Evolutionary conservation across 2,329 filamentous ascomycete genomes (phyloP).

Genomic region (Beauveria sp.): DNA sequence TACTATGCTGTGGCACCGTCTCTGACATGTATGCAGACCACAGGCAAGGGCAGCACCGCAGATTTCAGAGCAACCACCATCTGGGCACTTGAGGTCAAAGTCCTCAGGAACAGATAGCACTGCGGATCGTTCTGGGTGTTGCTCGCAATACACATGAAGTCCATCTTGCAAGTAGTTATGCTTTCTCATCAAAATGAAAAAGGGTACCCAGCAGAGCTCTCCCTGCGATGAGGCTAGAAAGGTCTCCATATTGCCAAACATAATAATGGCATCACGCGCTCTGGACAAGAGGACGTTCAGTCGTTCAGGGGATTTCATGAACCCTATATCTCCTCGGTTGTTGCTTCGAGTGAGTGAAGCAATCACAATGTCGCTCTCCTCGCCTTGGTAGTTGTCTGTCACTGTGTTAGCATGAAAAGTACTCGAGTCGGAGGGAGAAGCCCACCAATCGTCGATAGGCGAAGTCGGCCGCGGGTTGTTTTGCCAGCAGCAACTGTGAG

Average conservation of each 20-base stretch:
- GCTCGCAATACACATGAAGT: constrained; percentile 51
- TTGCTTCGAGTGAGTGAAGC: constrained; percentile 63
- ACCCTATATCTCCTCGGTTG: constrained; percentile 55
- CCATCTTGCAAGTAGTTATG: constrained; percentile 50
- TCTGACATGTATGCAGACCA: constrained; percentile 49
- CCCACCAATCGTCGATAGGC: constrained; percentile 63
- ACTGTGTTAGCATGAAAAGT: background rate
- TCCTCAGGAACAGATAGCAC: constrained; percentile 43
- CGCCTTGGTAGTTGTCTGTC: constrained; percentile 70
- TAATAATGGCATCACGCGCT: constrained; percentile 56
- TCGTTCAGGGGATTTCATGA: constrained; percentile 40
- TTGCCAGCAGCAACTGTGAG: constrained; percentile 45
- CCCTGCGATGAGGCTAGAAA: constrained; percentile 47
- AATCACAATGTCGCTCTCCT: constrained; percentile 68
- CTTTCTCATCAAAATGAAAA: constrained; percentile 48
- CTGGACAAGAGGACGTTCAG: constrained; percentile 64
- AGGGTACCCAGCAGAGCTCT: constrained; percentile 42
- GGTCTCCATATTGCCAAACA: constrained; percentile 63
- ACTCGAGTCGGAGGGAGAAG: background rate
- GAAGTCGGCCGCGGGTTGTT: constrained; percentile 41
- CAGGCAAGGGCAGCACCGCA: constrained; percentile 51
- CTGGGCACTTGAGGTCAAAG: constrained; percentile 56
- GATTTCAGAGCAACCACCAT: constrained; percentile 58
- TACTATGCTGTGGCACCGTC: constrained; percentile 52
- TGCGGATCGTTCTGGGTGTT: constrained; percentile 43